Evolutionary conservation across 1,139 yeast species (phyloP).

Genomic region (Lodderomyces orthopsilosis): DNA sequence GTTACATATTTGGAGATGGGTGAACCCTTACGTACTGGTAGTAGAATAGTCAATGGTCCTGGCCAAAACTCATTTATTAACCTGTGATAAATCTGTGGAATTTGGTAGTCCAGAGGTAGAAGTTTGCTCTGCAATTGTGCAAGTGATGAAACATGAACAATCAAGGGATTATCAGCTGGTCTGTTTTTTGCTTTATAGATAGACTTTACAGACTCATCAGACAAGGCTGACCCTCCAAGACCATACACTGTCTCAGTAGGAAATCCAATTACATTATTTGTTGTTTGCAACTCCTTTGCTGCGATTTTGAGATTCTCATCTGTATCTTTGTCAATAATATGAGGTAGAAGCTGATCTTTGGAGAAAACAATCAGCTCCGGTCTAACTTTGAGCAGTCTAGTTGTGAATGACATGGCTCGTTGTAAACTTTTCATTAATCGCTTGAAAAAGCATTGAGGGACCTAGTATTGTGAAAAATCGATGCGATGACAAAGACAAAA

Average conservation of each 20-base stretch:
- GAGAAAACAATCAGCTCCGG: constrained; percentile 26
- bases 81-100: constrained; percentile 66
- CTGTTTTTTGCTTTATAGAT: constrained; percentile 87
- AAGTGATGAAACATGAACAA: constrained; percentile 80
- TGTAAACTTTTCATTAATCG: constrained; percentile 6
- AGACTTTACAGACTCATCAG: constrained; percentile 66
- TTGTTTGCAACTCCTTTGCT: constrained; percentile 48
- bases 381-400: constrained; percentile 34
- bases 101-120: constrained; percentile 39
- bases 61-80: constrained; percentile 83
- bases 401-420: constrained; percentile 15
- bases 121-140: constrained; percentile 63
- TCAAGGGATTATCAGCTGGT: constrained; percentile 93
- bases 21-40: constrained; percentile 49
- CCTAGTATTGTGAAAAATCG: neutral
- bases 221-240: constrained; percentile 81
- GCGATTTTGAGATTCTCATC: constrained; percentile 52
- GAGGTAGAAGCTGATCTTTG: constrained; percentile 27
- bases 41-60: constrained; percentile 85
- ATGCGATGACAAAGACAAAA: constrained; percentile 1
- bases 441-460: neutral
- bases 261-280: constrained; percentile 74
- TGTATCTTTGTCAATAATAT: constrained; percentile 52
- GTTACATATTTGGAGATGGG: constrained; percentile 75
- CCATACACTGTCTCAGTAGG: constrained; percentile 99